A percentile compares a stretch with the other conserved stretches of the same genome.
Conservation (phyloP, 75 land plant genomes). For the Picea sitchensis region DNA sequence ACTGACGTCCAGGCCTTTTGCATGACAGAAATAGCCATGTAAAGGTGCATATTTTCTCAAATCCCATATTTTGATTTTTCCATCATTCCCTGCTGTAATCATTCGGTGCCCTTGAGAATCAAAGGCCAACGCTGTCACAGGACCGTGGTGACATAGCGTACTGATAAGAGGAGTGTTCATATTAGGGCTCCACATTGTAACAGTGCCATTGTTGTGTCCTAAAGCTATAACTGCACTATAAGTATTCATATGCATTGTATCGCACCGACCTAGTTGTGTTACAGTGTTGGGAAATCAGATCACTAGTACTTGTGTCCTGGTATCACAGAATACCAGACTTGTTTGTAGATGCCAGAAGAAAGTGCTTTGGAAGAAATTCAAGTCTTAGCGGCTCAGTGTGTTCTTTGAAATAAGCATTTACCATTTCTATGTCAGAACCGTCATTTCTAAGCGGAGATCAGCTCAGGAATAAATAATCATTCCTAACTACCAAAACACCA, state of each 20-base stretch:
- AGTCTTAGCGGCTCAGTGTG: constrained; percentile 71
- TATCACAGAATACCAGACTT: constrained; percentile 72
- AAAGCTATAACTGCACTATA: constrained; percentile 79
- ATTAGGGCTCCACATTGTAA: constrained; percentile 99
- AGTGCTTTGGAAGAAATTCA: constrained; percentile 81
- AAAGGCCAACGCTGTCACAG: constrained; percentile 74
- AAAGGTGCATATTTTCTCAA: constrained; percentile 69
- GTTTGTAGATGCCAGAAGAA: constrained; percentile 75
- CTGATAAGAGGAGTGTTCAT: constrained; percentile 65
- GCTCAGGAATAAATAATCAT: too few species aligned
- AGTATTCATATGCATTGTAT: constrained; percentile 78
- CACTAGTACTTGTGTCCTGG: constrained; percentile 82
- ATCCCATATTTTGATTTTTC: constrained; percentile 85
- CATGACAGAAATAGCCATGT: constrained; percentile 29
- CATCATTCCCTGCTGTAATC: constrained; percentile 85
- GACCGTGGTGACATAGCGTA: constrained; percentile 79
- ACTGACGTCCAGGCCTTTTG: constrained; percentile 78
- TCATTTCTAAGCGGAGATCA: too few species aligned
- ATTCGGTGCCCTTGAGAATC: constrained; percentile 76
- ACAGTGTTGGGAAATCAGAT: constrained; percentile 48
- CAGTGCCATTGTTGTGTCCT: constrained; percentile 80
- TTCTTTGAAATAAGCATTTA: constrained; percentile 26
- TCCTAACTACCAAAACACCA: too few species aligned
- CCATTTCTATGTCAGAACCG: too few species aligned
- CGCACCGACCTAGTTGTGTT: constrained; percentile 67